These are phyloP conservation scores for Coemansia sp. DNA, from an alignment of 192 early-diverging fungal species.

Conservation along the genomic window DNA sequence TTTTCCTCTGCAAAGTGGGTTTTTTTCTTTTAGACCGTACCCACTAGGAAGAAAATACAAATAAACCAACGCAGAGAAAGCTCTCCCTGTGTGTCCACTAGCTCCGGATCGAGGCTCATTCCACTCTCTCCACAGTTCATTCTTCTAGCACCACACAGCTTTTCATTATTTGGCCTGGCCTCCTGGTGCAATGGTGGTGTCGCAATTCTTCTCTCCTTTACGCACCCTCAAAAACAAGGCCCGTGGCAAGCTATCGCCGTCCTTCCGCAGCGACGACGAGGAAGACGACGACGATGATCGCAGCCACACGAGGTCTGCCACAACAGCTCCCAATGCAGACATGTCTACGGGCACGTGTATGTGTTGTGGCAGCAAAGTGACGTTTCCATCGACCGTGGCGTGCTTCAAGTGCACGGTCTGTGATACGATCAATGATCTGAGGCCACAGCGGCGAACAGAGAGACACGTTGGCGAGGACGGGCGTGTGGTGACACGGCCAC, in stretches of 20 bases:
- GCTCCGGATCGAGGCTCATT: too few species aligned
- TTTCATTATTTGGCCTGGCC: too few species aligned
- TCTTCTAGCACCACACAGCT: too few species aligned
- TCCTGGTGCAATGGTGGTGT: slow-evolving; percentile 41
- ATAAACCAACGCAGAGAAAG: too few species aligned
- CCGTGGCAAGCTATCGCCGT: background rate
- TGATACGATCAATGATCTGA: slow-evolving; percentile 76
- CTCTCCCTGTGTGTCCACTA: too few species aligned
- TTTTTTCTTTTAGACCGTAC: background rate
- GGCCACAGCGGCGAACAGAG: slow-evolving; percentile 17
- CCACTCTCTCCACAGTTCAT: too few species aligned
- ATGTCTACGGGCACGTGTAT: slow-evolving; percentile 20
- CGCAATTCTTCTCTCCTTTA: slow-evolving; percentile 45
- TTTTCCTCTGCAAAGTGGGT: too few species aligned
- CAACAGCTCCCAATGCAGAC: background rate
- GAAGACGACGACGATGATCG: background rate
- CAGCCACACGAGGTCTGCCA: background rate
- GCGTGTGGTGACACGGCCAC: background rate
- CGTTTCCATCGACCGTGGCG: slow-evolving; percentile 20
- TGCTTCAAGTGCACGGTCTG: slow-evolving; percentile 92
- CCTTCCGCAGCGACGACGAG: background rate
- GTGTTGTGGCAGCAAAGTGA: slow-evolving; percentile 37
- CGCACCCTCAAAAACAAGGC: slow-evolving; percentile 43
- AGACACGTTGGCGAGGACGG: slow-evolving; percentile 9
- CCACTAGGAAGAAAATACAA: background rate